A percentile compares a stretch with the other conserved stretches of the same genome.
phyloP scores from a whole-genome alignment of 2,329 filamentous ascomycete species.

The Talaromyces sp. region DNA sequence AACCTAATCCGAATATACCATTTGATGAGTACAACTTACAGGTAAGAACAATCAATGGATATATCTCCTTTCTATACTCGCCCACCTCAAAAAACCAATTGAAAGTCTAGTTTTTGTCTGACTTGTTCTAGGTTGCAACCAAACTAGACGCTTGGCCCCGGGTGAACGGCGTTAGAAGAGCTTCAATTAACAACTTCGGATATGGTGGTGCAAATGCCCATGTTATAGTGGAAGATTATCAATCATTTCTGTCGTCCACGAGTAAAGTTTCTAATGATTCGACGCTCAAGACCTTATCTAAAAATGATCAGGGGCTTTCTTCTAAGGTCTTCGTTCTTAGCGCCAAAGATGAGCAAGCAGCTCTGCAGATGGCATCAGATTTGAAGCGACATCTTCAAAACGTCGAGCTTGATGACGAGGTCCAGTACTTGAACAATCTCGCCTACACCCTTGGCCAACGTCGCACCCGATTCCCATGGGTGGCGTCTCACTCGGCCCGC shows the following conservation, averaged over 20 bases:
- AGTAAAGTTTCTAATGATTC: not conserved
- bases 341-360: not conserved
- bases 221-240: not conserved
- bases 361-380: not conserved
- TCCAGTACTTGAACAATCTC: not conserved
- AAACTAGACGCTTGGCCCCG: not conserved
- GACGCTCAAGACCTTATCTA: not conserved
- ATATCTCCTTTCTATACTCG: too few relatives aligned
- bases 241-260: not conserved
- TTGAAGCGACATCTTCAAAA: not conserved
- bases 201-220: not conserved
- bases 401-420: not conserved
- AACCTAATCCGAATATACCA: not conserved
- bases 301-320: not conserved
- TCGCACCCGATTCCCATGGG: not conserved
- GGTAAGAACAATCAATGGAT: not conserved
- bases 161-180: not conserved
- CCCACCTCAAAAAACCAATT: too few relatives aligned
- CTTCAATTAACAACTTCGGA: not conserved
- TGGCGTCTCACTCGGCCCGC: conserved; percentile 28
- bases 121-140: not conserved
- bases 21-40: not conserved
- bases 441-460: not conserved
- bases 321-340: not conserved
- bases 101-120: not conserved